Evolutionary conservation across 768 basidiomycete genomes (phyloP), one percentile per base, ranked within the genome.

Genomic region (Tubosaeta brunneosetosa): DNA sequence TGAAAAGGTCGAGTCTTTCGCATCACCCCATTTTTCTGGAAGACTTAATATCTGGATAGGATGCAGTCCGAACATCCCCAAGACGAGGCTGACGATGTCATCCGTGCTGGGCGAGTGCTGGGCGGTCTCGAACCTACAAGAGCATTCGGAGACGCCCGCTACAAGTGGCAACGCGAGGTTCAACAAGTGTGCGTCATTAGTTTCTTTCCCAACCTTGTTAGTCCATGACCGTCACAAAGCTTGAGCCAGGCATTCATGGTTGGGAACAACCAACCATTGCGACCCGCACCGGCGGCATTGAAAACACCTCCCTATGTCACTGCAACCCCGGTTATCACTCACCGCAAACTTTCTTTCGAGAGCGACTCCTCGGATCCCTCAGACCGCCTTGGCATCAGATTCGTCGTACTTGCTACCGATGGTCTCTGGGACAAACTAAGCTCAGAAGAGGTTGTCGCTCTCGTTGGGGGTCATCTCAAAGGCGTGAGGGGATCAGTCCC

Each of bases 261-360:
- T 48, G 85, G 84, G 48, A 86, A 79, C 62, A 77, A 78, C 41
- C 73, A 73, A 52, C 71, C 79, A 2, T 71, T 88, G 66, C 82
- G 88, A 19, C 69, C 77, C 7, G 71, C 84, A 3, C 87, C 85
- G 13, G 49, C 78, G 13, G 69, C 77, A 19, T 81, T 89, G 69
- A 88, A 86, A 68, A 91, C 94, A 4, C 93, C 93, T 2, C 93
- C 93, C n/a, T 97, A 95, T 68, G 92, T 95, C 22, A 94, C 79
- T 31, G 83, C 93, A 14, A 75, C 76, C 7, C 93, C 93, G 3
- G 91, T 90, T 33, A 83, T 94, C 27, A 88, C 85, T 3, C 86
- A 92, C 60, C 81, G 82, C 54, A 83, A 85, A 59, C 73, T 91
- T 58, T 72, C 78, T 13, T 79, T 87, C 63, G 63, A 76, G 13